Conservation (phyloP, 2,329 filamentous ascomycete species). For the Aspergillus fructus region DNA sequence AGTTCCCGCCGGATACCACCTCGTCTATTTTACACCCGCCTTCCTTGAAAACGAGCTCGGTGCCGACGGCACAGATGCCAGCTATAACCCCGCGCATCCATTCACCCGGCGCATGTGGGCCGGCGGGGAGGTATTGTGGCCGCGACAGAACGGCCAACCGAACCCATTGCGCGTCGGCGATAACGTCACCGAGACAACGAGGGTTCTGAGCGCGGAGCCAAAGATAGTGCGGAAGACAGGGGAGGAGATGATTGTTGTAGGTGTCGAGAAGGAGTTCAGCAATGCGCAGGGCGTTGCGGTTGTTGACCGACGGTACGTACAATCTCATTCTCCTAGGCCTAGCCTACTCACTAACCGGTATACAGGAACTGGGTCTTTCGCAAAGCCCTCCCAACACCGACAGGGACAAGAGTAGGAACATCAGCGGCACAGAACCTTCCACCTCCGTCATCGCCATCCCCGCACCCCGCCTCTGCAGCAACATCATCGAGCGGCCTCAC, state of each 20-base stretch:
- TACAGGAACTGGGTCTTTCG: slow-evolving; percentile 48
- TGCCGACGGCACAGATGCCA: slow-evolving; percentile 59
- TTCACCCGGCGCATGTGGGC: slow-evolving; percentile 70
- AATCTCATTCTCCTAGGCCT: neutral
- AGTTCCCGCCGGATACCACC: slow-evolving; percentile 60
- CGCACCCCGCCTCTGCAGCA: slow-evolving; percentile 13
- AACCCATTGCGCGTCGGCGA: slow-evolving; percentile 56
- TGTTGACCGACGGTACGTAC: slow-evolving; percentile 52
- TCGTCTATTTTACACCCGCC: slow-evolving; percentile 63
- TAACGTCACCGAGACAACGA: slow-evolving; percentile 57
- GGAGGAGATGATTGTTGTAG: slow-evolving; percentile 64
- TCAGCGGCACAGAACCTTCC: slow-evolving; percentile 3
- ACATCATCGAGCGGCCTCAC: slow-evolving; percentile 24
- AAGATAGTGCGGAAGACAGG: slow-evolving; percentile 57
- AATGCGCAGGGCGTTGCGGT: slow-evolving; percentile 53
- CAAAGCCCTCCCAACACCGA: slow-evolving; percentile 32
- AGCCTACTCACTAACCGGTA: neutral
- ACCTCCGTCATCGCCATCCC: slow-evolving; percentile 10
- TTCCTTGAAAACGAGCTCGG: slow-evolving; percentile 57
- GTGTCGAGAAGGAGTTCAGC: slow-evolving; percentile 61
- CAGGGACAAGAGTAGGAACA: slow-evolving; percentile 3
- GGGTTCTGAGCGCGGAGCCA: slow-evolving; percentile 52
- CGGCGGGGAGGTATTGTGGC: slow-evolving; percentile 60
- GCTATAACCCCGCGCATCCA: slow-evolving; percentile 59
- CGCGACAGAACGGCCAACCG: slow-evolving; percentile 28